Evolutionary conservation across 73 alveolate genomes (phyloP).

Genomic region (Stentor coeruleus): DNA sequence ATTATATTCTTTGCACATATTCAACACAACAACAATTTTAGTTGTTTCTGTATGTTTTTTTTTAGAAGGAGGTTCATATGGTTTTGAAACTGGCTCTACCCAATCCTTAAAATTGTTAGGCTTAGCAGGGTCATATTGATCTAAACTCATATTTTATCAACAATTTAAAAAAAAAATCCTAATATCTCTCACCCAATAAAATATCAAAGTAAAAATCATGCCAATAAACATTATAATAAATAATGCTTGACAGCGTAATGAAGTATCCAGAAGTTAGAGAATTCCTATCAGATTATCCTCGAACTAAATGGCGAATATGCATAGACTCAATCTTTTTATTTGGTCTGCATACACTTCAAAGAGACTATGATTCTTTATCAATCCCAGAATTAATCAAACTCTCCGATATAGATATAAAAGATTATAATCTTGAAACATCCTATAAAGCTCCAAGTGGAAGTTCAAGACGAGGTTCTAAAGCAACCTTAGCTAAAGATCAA

Average conservation of each 20-base stretch:
- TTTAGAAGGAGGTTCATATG: background rate
- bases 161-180: too few relatives aligned
- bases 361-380: background rate
- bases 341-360: background rate
- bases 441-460: too few relatives aligned
- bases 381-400: background rate
- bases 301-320: background rate
- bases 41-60: too few relatives aligned
- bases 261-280: background rate
- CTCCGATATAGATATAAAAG: too few relatives aligned
- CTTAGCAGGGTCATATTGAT: background rate
- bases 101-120: background rate
- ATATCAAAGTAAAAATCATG: too few relatives aligned
- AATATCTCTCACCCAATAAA: too few relatives aligned
- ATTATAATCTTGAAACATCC: background rate
- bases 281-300: background rate
- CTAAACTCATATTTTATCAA: too few relatives aligned
- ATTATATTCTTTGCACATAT: background rate
- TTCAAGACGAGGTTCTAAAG: too few relatives aligned
- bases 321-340: background rate
- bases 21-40: background rate
- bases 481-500: background rate
- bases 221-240: too few relatives aligned
- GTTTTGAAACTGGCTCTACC: background rate
- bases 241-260: background rate